Conservation (phyloP, 2,329 filamentous ascomycete genomes). For the Paracorniculantispora psalliotae region DNA sequence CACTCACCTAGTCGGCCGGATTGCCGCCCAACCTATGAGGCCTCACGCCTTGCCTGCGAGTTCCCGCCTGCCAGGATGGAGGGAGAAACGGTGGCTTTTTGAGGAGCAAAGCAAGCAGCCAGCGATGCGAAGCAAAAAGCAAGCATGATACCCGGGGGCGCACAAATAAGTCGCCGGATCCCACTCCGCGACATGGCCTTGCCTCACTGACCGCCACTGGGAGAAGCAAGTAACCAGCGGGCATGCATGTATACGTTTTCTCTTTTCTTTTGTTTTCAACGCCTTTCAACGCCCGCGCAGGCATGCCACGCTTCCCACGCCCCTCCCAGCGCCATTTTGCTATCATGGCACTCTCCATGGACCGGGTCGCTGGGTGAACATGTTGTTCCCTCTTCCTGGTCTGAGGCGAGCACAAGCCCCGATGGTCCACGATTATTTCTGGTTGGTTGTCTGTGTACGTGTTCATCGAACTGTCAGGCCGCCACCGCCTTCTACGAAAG, state of each 20-base stretch:
- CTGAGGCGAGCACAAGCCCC: neutral
- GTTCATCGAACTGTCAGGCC: slow-evolving; percentile 7
- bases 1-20: neutral
- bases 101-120: slow-evolving; percentile 7
- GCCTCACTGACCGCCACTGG: slow-evolving; percentile 2
- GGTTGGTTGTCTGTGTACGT: neutral
- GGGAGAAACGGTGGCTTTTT: neutral
- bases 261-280: slow-evolving; percentile 3
- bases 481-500: slow-evolving; percentile 9
- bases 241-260: neutral
- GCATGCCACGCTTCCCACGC: slow-evolving; percentile 7
- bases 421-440: neutral
- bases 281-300: slow-evolving; percentile 1
- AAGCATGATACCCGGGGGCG: slow-evolving; percentile 6
- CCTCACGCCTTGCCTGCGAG: slow-evolving; percentile 7
- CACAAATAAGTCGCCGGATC: slow-evolving; percentile 8
- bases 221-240: neutral
- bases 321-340: neutral
- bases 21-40: slow-evolving; percentile 8
- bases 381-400: slow-evolving; percentile 2
- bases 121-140: neutral
- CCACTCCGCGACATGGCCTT: neutral
- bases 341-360: neutral
- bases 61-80: neutral
- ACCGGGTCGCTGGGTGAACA: slow-evolving; percentile 11